Conservation (phyloP, 1,139 yeast species). For the Candida sp. region DNA sequence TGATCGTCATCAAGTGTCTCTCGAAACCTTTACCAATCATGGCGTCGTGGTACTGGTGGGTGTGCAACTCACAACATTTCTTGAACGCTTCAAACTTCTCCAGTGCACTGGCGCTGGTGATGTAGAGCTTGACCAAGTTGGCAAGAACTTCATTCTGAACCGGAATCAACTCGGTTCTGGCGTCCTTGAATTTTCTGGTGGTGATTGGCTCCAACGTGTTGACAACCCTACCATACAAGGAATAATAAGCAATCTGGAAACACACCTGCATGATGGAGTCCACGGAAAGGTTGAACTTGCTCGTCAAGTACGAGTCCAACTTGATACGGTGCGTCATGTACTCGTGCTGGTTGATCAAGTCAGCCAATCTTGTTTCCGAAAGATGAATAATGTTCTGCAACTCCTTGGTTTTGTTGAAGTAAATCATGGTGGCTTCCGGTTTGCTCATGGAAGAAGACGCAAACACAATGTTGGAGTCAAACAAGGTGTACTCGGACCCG, state of each 20-base stretch:
- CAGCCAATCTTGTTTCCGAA: slow-evolving; percentile 78
- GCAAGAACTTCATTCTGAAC: slow-evolving; percentile 60
- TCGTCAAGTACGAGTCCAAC: slow-evolving; percentile 49
- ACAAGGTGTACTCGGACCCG: slow-evolving; percentile 70
- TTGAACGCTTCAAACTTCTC: slow-evolving; percentile 56
- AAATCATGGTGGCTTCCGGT: slow-evolving; percentile 46
- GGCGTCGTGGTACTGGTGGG: slow-evolving; percentile 51
- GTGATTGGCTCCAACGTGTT: slow-evolving; percentile 77
- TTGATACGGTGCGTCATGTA: slow-evolving; percentile 47
- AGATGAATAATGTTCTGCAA: slow-evolving; percentile 57
- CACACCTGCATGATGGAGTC: slow-evolving; percentile 74
- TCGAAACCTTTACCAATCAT: slow-evolving; percentile 72
- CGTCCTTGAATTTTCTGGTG: slow-evolving; percentile 66
- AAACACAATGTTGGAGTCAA: slow-evolving; percentile 46
- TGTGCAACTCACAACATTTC: slow-evolving; percentile 57
- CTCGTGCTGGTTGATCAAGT: slow-evolving; percentile 74
- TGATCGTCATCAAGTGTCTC: slow-evolving; percentile 68
- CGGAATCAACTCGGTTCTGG: slow-evolving; percentile 72
- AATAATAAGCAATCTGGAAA: slow-evolving; percentile 73
- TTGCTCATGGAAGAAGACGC: slow-evolving; percentile 41
- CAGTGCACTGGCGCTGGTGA: slow-evolving; percentile 51
- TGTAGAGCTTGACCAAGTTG: slow-evolving; percentile 62
- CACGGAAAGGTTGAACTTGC: slow-evolving; percentile 56
- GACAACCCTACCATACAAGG: slow-evolving; percentile 70
- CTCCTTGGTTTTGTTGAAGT: slow-evolving; percentile 55